Evolutionary conservation across 208 protist genomes (phyloP).

Genomic region (Trypanosoma cruzi): DNA sequence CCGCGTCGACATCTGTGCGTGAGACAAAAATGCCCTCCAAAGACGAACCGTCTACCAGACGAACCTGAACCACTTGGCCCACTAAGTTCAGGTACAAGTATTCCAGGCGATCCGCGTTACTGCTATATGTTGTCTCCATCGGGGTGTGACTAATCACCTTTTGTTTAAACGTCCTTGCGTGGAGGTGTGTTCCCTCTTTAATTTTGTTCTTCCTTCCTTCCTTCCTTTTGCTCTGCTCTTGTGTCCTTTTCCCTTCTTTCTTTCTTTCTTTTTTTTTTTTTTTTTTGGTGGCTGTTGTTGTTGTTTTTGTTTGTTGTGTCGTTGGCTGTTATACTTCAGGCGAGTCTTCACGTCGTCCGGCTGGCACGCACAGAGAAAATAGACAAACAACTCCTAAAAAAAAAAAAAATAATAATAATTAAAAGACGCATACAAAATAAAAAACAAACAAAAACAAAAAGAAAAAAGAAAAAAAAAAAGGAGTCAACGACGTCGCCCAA

Average conservation of each 20-base stretch:
- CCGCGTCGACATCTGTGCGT: slow-evolving; percentile 64
- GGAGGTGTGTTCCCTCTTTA: neutral
- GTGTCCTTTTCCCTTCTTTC: no score
- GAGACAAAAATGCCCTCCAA: slow-evolving; percentile 89
- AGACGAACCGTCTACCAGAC: slow-evolving; percentile 71
- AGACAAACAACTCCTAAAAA: slow-evolving; percentile 19
- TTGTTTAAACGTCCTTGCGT: no score
- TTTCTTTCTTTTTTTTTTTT: no score
- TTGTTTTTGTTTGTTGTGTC: no score
- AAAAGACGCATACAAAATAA: neutral
- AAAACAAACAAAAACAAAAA: neutral
- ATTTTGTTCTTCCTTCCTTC: neutral
- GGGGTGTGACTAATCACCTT: neutral
- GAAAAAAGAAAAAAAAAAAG: no score
- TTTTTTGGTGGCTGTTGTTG: no score
- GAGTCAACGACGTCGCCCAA: no score
- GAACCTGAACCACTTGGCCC: slow-evolving; percentile 77
- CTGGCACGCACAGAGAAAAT: slow-evolving; percentile 3
- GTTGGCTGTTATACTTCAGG: neutral
- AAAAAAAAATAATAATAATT: neutral
- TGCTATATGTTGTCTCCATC: slow-evolving; percentile 51
- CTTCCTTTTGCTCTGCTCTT: neutral
- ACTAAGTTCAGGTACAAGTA: slow-evolving; percentile 92
- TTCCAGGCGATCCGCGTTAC: slow-evolving; percentile 78
- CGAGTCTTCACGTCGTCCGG: neutral